Evolutionary conservation across 1,284 basidiomycete genomes (phyloP).

Genomic region (Leucoagaricus sp.): DNA sequence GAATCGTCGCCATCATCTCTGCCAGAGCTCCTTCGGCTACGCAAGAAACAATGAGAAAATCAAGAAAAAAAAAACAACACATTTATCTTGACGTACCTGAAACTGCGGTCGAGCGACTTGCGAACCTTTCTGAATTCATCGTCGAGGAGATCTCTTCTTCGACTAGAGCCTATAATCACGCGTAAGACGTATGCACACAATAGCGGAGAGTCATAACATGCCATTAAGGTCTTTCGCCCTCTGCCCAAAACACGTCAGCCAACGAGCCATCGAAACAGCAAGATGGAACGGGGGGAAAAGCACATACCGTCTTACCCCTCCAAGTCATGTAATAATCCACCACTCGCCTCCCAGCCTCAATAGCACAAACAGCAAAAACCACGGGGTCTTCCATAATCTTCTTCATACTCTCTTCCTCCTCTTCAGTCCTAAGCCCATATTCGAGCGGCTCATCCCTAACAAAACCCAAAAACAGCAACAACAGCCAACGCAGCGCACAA

Average conservation of each 20-base stretch:
- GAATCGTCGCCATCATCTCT: conserved; percentile 5
- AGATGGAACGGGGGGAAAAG: conserved; percentile 2
- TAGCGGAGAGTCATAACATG: conserved; percentile 13
- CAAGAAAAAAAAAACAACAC: conserved; percentile 20
- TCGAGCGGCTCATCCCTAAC: conserved; percentile 1
- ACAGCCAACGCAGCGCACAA: background rate
- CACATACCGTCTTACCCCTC: conserved; percentile 38
- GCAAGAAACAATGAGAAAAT: background rate
- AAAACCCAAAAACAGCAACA: background rate
- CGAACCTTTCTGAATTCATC: conserved; percentile 42
- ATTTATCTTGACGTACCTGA: conserved; percentile 27
- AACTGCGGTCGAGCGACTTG: conserved; percentile 41
- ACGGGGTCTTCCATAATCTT: conserved; percentile 18
- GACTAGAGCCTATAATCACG: conserved; percentile 24
- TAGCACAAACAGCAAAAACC: conserved; percentile 46
- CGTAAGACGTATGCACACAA: conserved; percentile 6
- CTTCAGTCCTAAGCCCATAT: conserved; percentile 19
- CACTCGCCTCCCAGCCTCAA: conserved; percentile 37
- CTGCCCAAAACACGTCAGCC: conserved; percentile 14
- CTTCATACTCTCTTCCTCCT: conserved; percentile 8
- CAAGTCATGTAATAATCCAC: conserved; percentile 51
- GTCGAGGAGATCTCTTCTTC: conserved; percentile 35
- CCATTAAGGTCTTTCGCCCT: conserved; percentile 26
- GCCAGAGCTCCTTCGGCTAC: conserved; percentile 4
- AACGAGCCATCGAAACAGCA: background rate